Evolutionary conservation across 2,329 filamentous ascomycete genomes (phyloP), one percentile per base, ranked within the genome.

Genomic region (Xylariaceae sp.): DNA sequence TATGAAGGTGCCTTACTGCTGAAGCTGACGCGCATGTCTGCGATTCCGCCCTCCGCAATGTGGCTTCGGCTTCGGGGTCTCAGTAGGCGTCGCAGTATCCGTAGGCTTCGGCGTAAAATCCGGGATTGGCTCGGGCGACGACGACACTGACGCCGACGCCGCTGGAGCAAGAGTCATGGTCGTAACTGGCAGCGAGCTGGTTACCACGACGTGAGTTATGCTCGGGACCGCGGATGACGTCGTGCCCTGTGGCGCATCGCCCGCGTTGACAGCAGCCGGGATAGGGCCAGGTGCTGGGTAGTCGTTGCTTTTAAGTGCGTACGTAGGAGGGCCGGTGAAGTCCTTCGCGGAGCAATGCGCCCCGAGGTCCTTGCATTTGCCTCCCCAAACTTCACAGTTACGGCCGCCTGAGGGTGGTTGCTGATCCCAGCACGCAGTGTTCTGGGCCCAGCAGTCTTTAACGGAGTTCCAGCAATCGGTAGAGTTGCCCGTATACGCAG

Each of bases 361-460:
- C 60, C 77, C 70, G 41, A 82, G 70, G 3, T 59, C 67, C 36
- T 68, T 69, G 72, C 87, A 91, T 72, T 86, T 86, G 6, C 70
- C 67, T 60, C 82, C 78, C 83, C 84, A 90, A 23, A 79, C 70
- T 48, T 79, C 69, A 72, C 88, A 91, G 57, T 81, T 80, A 1
- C 70, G 70, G 55, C 72, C 70, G 2, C 87, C 87, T 1, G 82
- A 83, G 1, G 84, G 79, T 10, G 80, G 80, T 2, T 81, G 77
- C 4, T 71, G 69, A 30, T 74, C 68, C 72, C 80, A 89, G 75
- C 87, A 91, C 13, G 62, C 67, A 3, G 79, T 70, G 24, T 72
- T 70, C 72, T 90, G 84, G 24, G 69, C 66, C 76, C 79, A 90
- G 77, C 84, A 86, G 41, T 75, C 65, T 30, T 74, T 69, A 15